A percentile compares a stretch with the other conserved stretches of the same genome.
Evolutionary conservation across 257 asterid genomes (phyloP).

Genomic region (Agastache rugosa): DNA sequence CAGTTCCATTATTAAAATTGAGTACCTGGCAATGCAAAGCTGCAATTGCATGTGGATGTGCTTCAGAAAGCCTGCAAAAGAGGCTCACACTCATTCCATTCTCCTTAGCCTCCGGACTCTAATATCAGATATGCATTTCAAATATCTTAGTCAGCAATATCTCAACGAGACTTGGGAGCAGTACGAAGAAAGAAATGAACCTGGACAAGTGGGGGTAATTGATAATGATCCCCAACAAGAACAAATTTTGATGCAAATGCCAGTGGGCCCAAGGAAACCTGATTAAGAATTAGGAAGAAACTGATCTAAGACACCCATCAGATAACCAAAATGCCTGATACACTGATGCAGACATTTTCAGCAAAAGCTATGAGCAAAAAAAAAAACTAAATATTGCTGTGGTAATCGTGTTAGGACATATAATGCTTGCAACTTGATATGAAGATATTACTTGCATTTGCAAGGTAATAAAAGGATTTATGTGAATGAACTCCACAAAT

Average conservation of each 20-base stretch:
- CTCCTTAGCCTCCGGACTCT: constrained; percentile 98
- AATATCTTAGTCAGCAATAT: constrained; percentile 33
- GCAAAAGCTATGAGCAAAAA: constrained; percentile 31
- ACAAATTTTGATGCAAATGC: constrained; percentile 88
- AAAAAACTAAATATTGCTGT: constrained; percentile 23
- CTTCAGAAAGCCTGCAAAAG: constrained; percentile 95
- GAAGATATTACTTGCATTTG: constrained; percentile 5
- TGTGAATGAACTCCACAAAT: background rate
- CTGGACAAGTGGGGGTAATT: constrained; percentile 98
- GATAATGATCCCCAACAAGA: constrained; percentile 99
- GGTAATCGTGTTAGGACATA: background rate
- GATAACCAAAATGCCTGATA: constrained; percentile 18
- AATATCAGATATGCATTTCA: constrained; percentile 37
- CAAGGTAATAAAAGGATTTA: constrained; percentile 5
- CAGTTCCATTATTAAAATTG: constrained; percentile 62
- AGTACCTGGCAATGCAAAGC: constrained; percentile 88
- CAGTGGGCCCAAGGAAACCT: constrained; percentile 95
- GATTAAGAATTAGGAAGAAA: constrained; percentile 38
- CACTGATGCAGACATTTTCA: constrained; percentile 23
- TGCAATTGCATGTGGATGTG: constrained; percentile 97
- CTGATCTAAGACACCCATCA: constrained; percentile 22
- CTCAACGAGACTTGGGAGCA: constrained; percentile 36
- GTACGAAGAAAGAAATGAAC: constrained; percentile 45
- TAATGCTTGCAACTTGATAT: background rate
- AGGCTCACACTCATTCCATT: constrained; percentile 90